Evolutionary conservation across 1,284 basidiomycete genomes (phyloP).

Genomic region (Trichosporon ovoides): DNA sequence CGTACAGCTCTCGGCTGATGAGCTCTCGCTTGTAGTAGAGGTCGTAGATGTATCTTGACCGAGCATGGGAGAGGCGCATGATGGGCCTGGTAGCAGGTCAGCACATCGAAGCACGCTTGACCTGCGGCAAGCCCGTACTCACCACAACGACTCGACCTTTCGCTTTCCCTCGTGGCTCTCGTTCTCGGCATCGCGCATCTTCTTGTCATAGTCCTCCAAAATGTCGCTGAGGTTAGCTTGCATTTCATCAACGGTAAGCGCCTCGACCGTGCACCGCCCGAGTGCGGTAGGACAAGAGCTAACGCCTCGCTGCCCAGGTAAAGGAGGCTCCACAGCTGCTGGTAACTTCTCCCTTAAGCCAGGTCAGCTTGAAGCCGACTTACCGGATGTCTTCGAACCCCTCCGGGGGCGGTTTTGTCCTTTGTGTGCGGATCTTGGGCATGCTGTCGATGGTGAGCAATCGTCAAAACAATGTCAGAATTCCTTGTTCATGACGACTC

Average conservation of each 20-base stretch:
- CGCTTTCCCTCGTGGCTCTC: slow-evolving; percentile 97
- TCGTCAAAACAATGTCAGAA: slow-evolving; percentile 1
- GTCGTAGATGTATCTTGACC: slow-evolving; percentile 96
- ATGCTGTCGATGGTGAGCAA: slow-evolving; percentile 52
- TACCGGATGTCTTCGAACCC: slow-evolving; percentile 93
- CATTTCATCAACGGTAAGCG: slow-evolving; percentile 48
- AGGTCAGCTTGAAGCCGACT: slow-evolving; percentile 10
- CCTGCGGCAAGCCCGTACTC: no score
- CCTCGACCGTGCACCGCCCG: no score
- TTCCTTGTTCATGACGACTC: slow-evolving; percentile 3
- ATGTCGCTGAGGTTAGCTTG: slow-evolving; percentile 72
- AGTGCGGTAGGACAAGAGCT: no score
- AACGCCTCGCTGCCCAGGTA: no score
- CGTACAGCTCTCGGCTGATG: slow-evolving; percentile 87
- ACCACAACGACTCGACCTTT: slow-evolving; percentile 93
- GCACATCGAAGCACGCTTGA: no score
- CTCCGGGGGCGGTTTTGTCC: slow-evolving; percentile 93
- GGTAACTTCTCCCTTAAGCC: no score
- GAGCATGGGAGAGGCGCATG: slow-evolving; percentile 93
- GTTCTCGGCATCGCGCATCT: slow-evolving; percentile 96
- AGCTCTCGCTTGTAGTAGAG: slow-evolving; percentile 98
- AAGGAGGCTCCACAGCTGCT: no score
- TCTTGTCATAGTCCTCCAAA: slow-evolving; percentile 89
- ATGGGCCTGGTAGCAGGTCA: slow-evolving; percentile 58
- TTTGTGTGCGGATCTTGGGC: slow-evolving; percentile 91